Evolutionary conservation across 768 basidiomycete genomes (phyloP).

Genomic region (Rhodosporidiobolus odoratus): DNA sequence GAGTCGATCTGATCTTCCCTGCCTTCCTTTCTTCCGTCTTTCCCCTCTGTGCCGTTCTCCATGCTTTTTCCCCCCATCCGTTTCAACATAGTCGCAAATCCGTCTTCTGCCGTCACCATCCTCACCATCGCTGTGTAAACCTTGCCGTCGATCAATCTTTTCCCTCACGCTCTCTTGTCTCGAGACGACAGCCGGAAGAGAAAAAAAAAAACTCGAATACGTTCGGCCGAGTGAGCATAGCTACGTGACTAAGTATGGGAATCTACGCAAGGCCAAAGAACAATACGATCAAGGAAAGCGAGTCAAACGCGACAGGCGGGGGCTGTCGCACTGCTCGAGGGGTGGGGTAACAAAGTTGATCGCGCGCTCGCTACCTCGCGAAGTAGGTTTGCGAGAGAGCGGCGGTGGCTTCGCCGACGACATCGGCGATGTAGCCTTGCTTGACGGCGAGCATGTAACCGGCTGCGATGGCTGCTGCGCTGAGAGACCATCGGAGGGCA

Average conservation of each 20-base stretch:
- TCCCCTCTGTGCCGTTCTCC: not conserved
- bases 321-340: too few relatives aligned
- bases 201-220: not conserved
- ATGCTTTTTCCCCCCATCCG: not conserved
- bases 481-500: constrained; percentile 27
- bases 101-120: too few relatives aligned
- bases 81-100: too few relatives aligned
- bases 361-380: not conserved
- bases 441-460: constrained; percentile 11
- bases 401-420: not conserved
- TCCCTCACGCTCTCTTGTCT: not conserved
- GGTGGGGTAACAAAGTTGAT: not conserved
- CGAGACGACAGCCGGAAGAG: not conserved
- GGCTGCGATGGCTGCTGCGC: constrained; percentile 1
- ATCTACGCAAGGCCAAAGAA: too few relatives aligned
- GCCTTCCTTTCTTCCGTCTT: not conserved
- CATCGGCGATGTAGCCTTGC: not conserved
- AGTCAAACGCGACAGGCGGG: too few relatives aligned
- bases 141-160: too few relatives aligned
- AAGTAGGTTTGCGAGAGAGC: constrained; percentile 4
- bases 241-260: too few relatives aligned
- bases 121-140: not conserved
- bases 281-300: too few relatives aligned
- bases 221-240: too few relatives aligned
- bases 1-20: constrained; percentile 28